Evolutionary conservation across 805 yeast species (phyloP).

Genomic region (Saturnispora hagleri): DNA sequence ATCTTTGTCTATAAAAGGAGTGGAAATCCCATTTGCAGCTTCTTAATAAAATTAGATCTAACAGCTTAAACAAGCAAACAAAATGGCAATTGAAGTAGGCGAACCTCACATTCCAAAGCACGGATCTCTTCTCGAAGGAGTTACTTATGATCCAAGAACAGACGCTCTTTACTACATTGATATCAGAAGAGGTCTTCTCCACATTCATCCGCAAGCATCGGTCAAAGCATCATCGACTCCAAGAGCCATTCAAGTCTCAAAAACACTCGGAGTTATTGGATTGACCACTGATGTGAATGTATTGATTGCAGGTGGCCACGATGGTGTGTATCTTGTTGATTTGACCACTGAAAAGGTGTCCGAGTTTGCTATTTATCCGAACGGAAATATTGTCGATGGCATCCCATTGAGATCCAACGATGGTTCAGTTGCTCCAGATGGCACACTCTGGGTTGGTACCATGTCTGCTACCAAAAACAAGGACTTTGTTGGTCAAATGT

Average conservation of each 20-base stretch:
- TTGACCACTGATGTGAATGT: constrained; percentile 48
- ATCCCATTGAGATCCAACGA: constrained; percentile 60
- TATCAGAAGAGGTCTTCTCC: constrained; percentile 32
- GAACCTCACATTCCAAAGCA: constrained; percentile 21
- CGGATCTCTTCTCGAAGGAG: constrained; percentile 55
- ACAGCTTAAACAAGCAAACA: neutral
- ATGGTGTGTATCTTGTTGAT: constrained; percentile 53
- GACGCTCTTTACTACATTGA: constrained; percentile 44
- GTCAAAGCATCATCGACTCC: constrained; percentile 22
- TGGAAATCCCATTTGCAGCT: neutral
- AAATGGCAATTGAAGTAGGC: constrained; percentile 2
- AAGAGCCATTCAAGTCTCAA: constrained; percentile 27
- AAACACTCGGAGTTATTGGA: constrained; percentile 63
- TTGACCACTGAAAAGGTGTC: constrained; percentile 33
- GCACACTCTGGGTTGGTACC: constrained; percentile 72
- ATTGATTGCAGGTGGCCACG: constrained; percentile 51
- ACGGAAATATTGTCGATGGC: constrained; percentile 25
- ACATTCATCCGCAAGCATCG: constrained; percentile 10
- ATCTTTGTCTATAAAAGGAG: neutral
- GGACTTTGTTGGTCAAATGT: constrained; percentile 43
- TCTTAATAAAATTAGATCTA: neutral
- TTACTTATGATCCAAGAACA: constrained; percentile 50
- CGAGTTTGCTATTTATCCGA: constrained; percentile 31
- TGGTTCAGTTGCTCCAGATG: constrained; percentile 70
- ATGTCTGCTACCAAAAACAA: constrained; percentile 37